Base-by-base conservation (phyloP, 352 stramenopile species). In the Phytophthora fragariaefolia region DNA sequence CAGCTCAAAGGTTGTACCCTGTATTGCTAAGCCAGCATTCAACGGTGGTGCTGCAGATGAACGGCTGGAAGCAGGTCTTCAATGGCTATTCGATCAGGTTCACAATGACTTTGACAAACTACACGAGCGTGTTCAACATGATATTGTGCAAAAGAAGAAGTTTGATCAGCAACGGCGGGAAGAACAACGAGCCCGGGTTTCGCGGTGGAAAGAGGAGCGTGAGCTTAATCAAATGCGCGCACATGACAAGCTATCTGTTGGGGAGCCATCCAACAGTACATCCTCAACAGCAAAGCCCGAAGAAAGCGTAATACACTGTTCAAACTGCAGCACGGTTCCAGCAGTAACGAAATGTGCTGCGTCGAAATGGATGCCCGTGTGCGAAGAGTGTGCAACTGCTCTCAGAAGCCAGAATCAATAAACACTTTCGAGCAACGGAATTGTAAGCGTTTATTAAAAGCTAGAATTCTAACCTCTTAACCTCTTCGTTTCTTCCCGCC, bases 291-390 rank as follows among this genome's bases (percentile, higher is more conserved):
- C 59, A 38, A 63, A 38, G 32, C 51, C 60, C n/a, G 77, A 74
- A 70, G 76, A 82, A 20, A 40, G 63, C 17, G 73, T 82, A 17
- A 91, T 93, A 66, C 78, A 76, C 40, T 95, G 87, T 60, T 91
- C 74, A 17, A 80, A 85, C 50, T 95, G 87, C 58, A 76, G 51
- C 4, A 76, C 63, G 0, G 55, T 71, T 12, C 70, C 79, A 9
- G 87, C 87, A 23, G 82, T 80, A 62, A 91, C 83, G 6, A 95
- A 95, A 48, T 95, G 87, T 58, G 63, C 85, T 23, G 87, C 87
- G 5, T 93, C 87, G 22, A 95, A 95, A 63, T 93, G 85, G 87
- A 93, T 95, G 87, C 87, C 85, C 18, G 85, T 95, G 26, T 95
- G 87, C 66, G 58, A 62, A 5, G 70, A 71, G 6, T 95, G 87